Evolutionary conservation across 108 stramenopile genomes (phyloP).

Genomic region (Bacterosira constricta): DNA sequence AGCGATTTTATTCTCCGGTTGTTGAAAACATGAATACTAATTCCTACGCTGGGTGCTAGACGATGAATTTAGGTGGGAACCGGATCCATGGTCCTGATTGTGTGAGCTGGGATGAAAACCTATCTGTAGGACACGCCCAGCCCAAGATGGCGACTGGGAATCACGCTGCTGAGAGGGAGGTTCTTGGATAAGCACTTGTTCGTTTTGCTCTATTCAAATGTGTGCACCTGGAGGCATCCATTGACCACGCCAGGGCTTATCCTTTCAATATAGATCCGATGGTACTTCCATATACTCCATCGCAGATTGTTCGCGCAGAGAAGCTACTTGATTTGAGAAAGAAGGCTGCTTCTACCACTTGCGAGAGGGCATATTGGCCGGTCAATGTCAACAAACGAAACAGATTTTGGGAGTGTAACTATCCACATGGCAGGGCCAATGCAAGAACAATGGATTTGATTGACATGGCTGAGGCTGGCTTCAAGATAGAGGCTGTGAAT

Average conservation of each 20-base stretch:
- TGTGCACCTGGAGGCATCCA: slow-evolving; percentile 2
- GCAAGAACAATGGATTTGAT: slow-evolving; percentile 9
- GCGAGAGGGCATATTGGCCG: background rate
- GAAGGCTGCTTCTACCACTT: slow-evolving; percentile 9
- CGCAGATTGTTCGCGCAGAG: background rate
- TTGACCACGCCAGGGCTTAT: slow-evolving; percentile 7
- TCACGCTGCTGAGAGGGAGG: slow-evolving; percentile 8
- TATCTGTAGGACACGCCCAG: background rate
- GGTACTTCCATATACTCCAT: slow-evolving; percentile 1
- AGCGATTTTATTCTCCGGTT: too few relatives aligned
- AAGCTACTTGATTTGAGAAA: slow-evolving; percentile 4
- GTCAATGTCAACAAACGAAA: background rate
- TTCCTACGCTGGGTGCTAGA: too few relatives aligned
- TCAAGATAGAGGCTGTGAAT: slow-evolving; percentile 11
- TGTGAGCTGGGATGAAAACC: too few relatives aligned
- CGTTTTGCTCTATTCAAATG: background rate
- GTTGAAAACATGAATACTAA: too few relatives aligned
- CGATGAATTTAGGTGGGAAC: too few relatives aligned
- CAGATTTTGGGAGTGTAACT: slow-evolving; percentile 1
- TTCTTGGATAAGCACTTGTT: background rate
- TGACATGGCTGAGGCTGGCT: slow-evolving; percentile 22
- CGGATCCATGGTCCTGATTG: too few relatives aligned
- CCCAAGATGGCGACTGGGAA: slow-evolving; percentile 2
- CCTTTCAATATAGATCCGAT: slow-evolving; percentile 6
- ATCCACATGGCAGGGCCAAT: background rate